Conservation (phyloP, 2,329 filamentous ascomycete species). For the Plectosphaerella sp. region DNA sequence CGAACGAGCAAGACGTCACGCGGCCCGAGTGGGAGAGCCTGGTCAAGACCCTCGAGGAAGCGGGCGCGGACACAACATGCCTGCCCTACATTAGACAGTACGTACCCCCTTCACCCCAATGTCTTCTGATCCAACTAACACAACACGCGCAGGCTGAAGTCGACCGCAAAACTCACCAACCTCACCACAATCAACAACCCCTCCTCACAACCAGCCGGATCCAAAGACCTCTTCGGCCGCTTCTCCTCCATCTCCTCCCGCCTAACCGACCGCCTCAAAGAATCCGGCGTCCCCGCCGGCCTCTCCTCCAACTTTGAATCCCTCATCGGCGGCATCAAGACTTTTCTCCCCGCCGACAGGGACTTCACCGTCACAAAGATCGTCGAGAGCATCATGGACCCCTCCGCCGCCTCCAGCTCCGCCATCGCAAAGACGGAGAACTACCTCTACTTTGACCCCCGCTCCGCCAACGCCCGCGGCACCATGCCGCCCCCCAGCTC, state of each 20-base stretch:
- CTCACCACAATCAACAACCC: slow-evolving; percentile 84
- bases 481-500: slow-evolving; percentile 79
- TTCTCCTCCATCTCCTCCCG: slow-evolving; percentile 90
- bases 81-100: slow-evolving; percentile 84
- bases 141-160: slow-evolving; percentile 61
- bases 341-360: slow-evolving; percentile 92
- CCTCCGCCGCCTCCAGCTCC: slow-evolving; percentile 79
- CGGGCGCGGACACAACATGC: slow-evolving; percentile 71
- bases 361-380: slow-evolving; percentile 97
- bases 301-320: slow-evolving; percentile 82
- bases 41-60: slow-evolving; percentile 73
- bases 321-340: slow-evolving; percentile 93
- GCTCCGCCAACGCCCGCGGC: slow-evolving; percentile 86
- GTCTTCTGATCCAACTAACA: neutral
- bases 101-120: slow-evolving; percentile 23
- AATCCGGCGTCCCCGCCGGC: slow-evolving; percentile 70
- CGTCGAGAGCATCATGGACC: slow-evolving; percentile 97
- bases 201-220: slow-evolving; percentile 54
- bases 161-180: slow-evolving; percentile 97
- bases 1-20: slow-evolving; percentile 78
- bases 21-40: slow-evolving; percentile 81
- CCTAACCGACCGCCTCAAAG: slow-evolving; percentile 89
- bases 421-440: slow-evolving; percentile 95
- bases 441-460: slow-evolving; percentile 95
- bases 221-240: slow-evolving; percentile 82